A percentile compares a stretch with the other conserved stretches of the same genome.
phyloP scores from a whole-genome alignment of 1,139 yeast genomes.

The Magnusiomyces fungicola region DNA sequence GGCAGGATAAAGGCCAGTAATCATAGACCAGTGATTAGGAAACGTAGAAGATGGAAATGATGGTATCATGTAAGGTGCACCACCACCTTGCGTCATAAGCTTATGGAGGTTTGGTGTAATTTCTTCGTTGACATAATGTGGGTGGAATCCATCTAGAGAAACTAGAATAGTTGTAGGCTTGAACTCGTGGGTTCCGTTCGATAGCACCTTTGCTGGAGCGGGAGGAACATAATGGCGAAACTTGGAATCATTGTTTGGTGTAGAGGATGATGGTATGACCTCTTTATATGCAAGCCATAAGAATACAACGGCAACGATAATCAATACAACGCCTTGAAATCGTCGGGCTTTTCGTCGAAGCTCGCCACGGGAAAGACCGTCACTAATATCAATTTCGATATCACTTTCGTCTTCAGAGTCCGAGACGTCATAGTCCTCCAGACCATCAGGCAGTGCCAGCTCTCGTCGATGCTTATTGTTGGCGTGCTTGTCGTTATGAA shows the following conservation, averaged over 20 bases:
- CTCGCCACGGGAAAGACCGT: slow-evolving; percentile 11
- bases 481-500: slow-evolving; percentile 4
- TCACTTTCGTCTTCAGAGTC: slow-evolving; percentile 16
- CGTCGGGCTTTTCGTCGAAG: slow-evolving; percentile 8
- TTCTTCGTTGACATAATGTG: slow-evolving; percentile 65
- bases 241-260: neutral
- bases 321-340: slow-evolving; percentile 12
- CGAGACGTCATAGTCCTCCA: slow-evolving; percentile 7
- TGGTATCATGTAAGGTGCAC: slow-evolving; percentile 80
- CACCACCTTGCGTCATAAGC: slow-evolving; percentile 47
- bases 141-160: slow-evolving; percentile 86
- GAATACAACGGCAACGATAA: slow-evolving; percentile 8
- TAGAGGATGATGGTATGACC: slow-evolving; percentile 2
- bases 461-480: neutral
- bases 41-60: slow-evolving; percentile 85
- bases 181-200: slow-evolving; percentile 67
- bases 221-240: neutral
- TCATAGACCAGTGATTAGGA: slow-evolving; percentile 87
- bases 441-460: no score
- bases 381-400: slow-evolving; percentile 16
- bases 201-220: slow-evolving; percentile 24
- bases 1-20: slow-evolving; percentile 78
- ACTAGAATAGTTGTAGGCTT: slow-evolving; percentile 71
- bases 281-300: slow-evolving; percentile 14
- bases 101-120: slow-evolving; percentile 66